Percentiles rank a stretch among this genome's conserved stretches.
phyloP scores from a whole-genome alignment of 192 early-diverging fungal species.

The Mortierella hygrophila region DNA sequence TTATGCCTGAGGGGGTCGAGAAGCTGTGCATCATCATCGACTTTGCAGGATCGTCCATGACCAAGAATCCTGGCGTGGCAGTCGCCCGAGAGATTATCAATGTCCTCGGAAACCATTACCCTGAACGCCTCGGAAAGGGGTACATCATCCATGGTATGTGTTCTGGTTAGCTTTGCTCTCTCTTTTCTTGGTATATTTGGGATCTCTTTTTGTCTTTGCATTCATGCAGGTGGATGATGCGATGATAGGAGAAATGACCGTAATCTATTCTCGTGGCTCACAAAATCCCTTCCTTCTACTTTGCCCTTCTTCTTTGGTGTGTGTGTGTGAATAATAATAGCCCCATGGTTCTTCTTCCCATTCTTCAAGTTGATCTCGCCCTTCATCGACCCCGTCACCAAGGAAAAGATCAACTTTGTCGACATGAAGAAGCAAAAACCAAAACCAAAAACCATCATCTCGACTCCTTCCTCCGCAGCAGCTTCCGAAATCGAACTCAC shows the following conservation, averaged over 20 bases:
- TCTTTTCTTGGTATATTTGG: not conserved
- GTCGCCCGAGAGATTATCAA: constrained; percentile 85
- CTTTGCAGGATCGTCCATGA: constrained; percentile 75
- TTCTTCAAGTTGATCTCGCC: constrained; percentile 88
- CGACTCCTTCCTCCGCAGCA: constrained; percentile 35
- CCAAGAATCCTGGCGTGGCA: constrained; percentile 76
- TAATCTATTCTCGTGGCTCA: constrained; percentile 6
- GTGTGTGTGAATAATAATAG: constrained; percentile 36
- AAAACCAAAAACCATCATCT: constrained; percentile 4
- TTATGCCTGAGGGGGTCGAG: constrained; percentile 84
- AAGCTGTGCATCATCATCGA: constrained; percentile 86
- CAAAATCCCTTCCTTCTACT: not conserved
- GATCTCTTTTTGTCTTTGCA: not conserved
- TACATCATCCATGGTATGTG: constrained; percentile 76
- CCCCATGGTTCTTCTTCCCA: constrained; percentile 88
- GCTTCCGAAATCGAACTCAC: constrained; percentile 32
- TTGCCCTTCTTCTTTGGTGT: not conserved
- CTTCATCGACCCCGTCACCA: constrained; percentile 94
- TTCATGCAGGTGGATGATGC: not conserved
- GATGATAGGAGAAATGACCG: not conserved
- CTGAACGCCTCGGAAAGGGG: constrained; percentile 81
- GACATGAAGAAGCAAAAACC: constrained; percentile 68
- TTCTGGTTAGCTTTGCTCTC: not conserved
- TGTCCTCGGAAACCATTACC: constrained; percentile 90
- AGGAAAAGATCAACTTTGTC: constrained; percentile 88